These are phyloP conservation scores for Pestalotiopsis sp. DNA, from an alignment of 2,329 filamentous ascomycete species.

Conservation along the genomic window DNA sequence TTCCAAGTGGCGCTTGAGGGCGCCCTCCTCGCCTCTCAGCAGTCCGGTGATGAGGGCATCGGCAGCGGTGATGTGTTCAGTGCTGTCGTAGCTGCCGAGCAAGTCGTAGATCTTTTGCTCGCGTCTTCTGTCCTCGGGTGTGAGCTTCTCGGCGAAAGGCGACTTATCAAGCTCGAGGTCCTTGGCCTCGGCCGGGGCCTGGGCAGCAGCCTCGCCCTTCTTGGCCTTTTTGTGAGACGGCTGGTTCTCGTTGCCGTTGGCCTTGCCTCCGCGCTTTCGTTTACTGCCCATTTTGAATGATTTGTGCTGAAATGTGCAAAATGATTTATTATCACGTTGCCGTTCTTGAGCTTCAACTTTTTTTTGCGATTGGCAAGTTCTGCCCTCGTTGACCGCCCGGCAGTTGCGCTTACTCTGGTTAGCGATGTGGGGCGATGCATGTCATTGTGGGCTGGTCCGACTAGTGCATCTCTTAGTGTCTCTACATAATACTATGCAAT, in stretches of 20 bases:
- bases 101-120: slow-evolving; percentile 64
- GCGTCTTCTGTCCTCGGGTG: slow-evolving; percentile 56
- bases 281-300: slow-evolving; percentile 41
- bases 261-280: slow-evolving; percentile 42
- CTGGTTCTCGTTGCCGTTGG: slow-evolving; percentile 25
- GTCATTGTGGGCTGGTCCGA: too few species aligned
- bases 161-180: slow-evolving; percentile 38
- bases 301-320: background rate
- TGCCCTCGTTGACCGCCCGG: slow-evolving; percentile 5
- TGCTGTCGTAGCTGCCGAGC: slow-evolving; percentile 60
- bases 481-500: background rate
- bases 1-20: slow-evolving; percentile 61
- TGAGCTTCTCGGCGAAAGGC: slow-evolving; percentile 55
- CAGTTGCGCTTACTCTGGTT: background rate
- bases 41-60: slow-evolving; percentile 60
- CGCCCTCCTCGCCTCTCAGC: slow-evolving; percentile 52
- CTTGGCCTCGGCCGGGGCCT: slow-evolving; percentile 21
- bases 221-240: slow-evolving; percentile 40
- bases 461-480: background rate
- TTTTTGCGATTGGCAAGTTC: slow-evolving; percentile 4
- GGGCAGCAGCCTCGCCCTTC: slow-evolving; percentile 30
- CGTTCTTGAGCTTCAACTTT: slow-evolving; percentile 5
- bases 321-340: background rate
- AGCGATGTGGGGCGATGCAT: background rate
- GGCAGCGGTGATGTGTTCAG: slow-evolving; percentile 60